Percentiles rank a stretch among this genome's conserved stretches.
These are phyloP conservation scores for Dactylonectria macrodidyma DNA, from an alignment of 2,329 filamentous ascomycete species.

Conservation along the genomic window DNA sequence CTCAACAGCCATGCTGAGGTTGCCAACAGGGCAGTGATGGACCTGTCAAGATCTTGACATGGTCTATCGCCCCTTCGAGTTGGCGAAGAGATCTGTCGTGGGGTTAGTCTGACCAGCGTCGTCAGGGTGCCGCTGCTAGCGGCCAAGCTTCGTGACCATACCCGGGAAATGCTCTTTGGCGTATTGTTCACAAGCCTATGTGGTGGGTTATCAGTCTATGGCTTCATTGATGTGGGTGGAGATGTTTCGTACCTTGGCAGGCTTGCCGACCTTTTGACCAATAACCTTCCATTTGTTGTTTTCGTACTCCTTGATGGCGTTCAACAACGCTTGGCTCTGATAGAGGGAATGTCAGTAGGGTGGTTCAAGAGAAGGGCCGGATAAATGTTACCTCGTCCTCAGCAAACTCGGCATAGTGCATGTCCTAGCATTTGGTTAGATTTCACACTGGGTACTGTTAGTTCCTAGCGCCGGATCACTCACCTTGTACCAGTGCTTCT, in stretches of 20 bases:
- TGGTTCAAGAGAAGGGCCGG: slow-evolving; percentile 28
- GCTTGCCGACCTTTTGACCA: slow-evolving; percentile 96
- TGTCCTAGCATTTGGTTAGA: slow-evolving; percentile 74
- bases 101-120: slow-evolving; percentile 49
- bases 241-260: slow-evolving; percentile 77
- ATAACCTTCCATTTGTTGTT: slow-evolving; percentile 99
- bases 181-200: slow-evolving; percentile 78
- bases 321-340: slow-evolving; percentile 84
- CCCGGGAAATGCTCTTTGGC: slow-evolving; percentile 93
- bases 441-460: not conserved
- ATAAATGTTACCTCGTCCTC: slow-evolving; percentile 86
- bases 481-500: slow-evolving; percentile 99
- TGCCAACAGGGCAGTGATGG: slow-evolving; percentile 16
- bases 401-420: slow-evolving; percentile 99
- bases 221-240: not conserved
- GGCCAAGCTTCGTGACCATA: slow-evolving; percentile 49
- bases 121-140: slow-evolving; percentile 38
- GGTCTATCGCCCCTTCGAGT: slow-evolving; percentile 54
- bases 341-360: slow-evolving; percentile 40
- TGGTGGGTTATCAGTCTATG: slow-evolving; percentile 14
- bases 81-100: slow-evolving; percentile 56
- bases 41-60: slow-evolving; percentile 24
- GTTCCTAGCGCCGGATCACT: slow-evolving; percentile 30
- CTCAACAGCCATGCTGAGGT: slow-evolving; percentile 10
- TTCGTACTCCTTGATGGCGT: slow-evolving; percentile 98